A percentile compares a stretch with the other conserved stretches of the same genome.
Conservation (phyloP, 2,329 filamentous ascomycete species). For the Lachnellula hyalina region DNA sequence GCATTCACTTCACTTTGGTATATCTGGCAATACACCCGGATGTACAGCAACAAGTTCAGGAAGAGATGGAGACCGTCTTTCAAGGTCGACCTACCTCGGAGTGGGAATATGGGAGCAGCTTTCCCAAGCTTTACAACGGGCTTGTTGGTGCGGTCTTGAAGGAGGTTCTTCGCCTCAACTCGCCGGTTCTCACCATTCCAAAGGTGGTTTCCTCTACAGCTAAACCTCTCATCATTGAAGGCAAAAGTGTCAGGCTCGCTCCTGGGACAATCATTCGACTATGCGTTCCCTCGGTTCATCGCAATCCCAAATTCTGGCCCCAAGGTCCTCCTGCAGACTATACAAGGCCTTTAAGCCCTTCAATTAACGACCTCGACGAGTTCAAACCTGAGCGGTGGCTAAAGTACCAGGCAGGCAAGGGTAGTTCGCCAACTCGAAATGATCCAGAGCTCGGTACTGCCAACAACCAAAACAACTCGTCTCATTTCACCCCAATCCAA, state of each 20-base stretch:
- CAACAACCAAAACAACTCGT: constrained; percentile 41
- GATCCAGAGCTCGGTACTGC: too few species aligned
- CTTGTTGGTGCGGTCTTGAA: constrained; percentile 71
- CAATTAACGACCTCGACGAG: constrained; percentile 53
- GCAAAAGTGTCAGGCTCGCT: constrained; percentile 53
- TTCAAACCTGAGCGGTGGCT: constrained; percentile 57
- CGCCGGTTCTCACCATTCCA: constrained; percentile 66
- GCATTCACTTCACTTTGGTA: constrained; percentile 63
- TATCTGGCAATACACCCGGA: constrained; percentile 61
- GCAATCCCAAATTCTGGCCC: constrained; percentile 69
- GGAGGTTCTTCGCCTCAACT: constrained; percentile 67
- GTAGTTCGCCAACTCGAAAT: too few species aligned
- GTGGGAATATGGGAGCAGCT: constrained; percentile 65
- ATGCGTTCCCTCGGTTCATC: constrained; percentile 51
- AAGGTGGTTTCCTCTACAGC: constrained; percentile 49
- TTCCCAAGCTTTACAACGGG: constrained; percentile 59
- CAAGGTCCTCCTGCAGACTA: constrained; percentile 34
- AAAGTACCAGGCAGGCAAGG: constrained; percentile 34
- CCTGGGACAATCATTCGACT: constrained; percentile 51
- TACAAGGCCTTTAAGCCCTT: constrained; percentile 19
- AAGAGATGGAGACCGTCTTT: constrained; percentile 61
- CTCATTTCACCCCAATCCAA: constrained; percentile 51
- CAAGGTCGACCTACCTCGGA: constrained; percentile 50
- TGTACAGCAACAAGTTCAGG: constrained; percentile 60
- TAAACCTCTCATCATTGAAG: constrained; percentile 55